These are phyloP conservation scores for Aphanomyces stellatus DNA, from an alignment of 352 stramenopile species.

Conservation along the genomic window DNA sequence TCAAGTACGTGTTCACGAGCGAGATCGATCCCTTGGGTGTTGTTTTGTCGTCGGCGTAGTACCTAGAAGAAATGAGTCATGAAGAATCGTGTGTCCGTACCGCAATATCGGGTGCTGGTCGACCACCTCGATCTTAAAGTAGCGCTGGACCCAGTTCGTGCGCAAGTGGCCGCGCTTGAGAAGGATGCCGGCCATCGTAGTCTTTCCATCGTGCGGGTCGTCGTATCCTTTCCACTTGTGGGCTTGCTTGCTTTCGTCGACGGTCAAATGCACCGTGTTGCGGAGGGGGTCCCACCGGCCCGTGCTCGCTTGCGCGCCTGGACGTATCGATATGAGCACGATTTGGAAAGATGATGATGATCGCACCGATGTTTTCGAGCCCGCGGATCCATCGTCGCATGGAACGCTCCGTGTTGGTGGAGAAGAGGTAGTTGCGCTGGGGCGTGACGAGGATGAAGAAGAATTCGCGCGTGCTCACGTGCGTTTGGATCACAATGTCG, in stretches of 20 bases:
- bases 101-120: constrained; percentile 33
- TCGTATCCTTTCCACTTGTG: constrained; percentile 84
- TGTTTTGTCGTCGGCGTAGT: constrained; percentile 60
- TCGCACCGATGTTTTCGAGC: constrained; percentile 58
- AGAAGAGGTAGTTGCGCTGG: constrained; percentile 77
- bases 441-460: constrained; percentile 75
- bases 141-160: constrained; percentile 87
- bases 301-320: constrained; percentile 27
- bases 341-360: not conserved
- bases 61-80: constrained; percentile 26
- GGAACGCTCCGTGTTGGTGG: constrained; percentile 51
- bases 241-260: constrained; percentile 51
- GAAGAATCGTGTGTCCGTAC: not conserved
- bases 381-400: constrained; percentile 81
- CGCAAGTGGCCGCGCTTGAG: constrained; percentile 66
- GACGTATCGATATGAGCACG: not conserved
- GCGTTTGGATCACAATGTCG: constrained; percentile 75
- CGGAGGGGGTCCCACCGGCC: constrained; percentile 66
- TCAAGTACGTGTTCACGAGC: constrained; percentile 74
- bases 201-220: constrained; percentile 67
- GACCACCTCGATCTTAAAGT: constrained; percentile 77
- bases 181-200: constrained; percentile 79
- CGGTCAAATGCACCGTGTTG: constrained; percentile 78
- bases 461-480: constrained; percentile 70
- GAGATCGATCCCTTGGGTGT: constrained; percentile 59